Base-by-base conservation (phyloP, 2,329 filamentous ascomycete genomes). In the Aspergillus clavatus region DNA sequence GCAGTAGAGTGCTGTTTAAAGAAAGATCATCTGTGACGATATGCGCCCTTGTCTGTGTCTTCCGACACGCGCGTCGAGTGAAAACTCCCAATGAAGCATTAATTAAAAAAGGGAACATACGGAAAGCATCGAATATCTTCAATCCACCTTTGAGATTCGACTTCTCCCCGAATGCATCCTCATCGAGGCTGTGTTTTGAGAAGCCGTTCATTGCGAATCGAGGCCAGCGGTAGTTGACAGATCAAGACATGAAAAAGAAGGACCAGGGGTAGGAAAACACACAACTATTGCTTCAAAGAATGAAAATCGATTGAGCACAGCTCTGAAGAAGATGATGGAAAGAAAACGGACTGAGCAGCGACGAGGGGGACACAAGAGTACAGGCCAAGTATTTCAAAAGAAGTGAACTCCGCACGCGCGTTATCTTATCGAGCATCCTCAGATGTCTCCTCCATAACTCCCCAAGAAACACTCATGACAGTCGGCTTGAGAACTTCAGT, bases 71-170 rank as follows among this genome's bases (percentile, higher is more conserved):
- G n/a, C n/a, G n/a, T n/a, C n/a, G n/a, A n/a, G n/a, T n/a, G n/a
- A n/a, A n/a, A n/a, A n/a, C n/a, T n/a, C n/a, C n/a, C n/a, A n/a
- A n/a, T n/a, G n/a, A n/a, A n/a, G n/a, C n/a, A 28, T 35, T 7
- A 10, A 22, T 19, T 36, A 36, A 18, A 14, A 16, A 18, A 8
- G 14, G 5, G 14, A 24, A 77, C 87, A 65, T 80, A 95, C 89
- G 91, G 68, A 98, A 98, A 55, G 90, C 91, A 75, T 98, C 93
- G 70, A 98, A 98, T 48, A 91, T 89, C 69, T 84, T 84, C 61
- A 95, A 60, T 23, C 67, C 72, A 46, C 77, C 68, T 42, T 66
- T 70, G 47, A 77, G 59, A 45, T 80, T 77, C 46, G 75, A 76
- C 64, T 84, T 84, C 58, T 87, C 83, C 61, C 81, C 86, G 72